Evolutionary conservation across 83 land plant species (phyloP).

Genomic region (Larix sibirica): DNA sequence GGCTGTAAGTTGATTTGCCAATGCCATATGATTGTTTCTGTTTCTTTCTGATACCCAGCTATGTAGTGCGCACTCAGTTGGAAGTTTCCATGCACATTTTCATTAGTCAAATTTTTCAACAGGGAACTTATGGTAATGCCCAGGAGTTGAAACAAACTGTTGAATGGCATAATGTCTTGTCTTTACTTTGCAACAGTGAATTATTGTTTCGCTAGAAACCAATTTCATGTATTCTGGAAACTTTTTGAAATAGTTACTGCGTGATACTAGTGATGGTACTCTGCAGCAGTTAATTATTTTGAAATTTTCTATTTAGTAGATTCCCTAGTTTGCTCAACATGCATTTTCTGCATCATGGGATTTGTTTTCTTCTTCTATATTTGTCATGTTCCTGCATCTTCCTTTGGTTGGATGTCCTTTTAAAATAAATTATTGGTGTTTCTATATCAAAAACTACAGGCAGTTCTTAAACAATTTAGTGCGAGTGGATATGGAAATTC

Average conservation of each 20-base stretch:
- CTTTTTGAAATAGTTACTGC: neutral
- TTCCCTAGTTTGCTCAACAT: too few relatives aligned
- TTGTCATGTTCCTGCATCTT: neutral
- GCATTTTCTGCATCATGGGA: neutral
- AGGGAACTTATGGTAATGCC: too few relatives aligned
- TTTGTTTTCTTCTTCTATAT: neutral
- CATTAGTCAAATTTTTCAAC: neutral
- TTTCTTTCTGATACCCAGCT: neutral
- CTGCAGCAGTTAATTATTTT: neutral
- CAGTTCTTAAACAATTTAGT: slow-evolving; percentile 74
- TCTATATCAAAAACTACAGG: slow-evolving; percentile 37
- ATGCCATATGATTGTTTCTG: neutral
- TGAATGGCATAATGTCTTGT: too few relatives aligned
- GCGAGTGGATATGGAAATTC: slow-evolving; percentile 63
- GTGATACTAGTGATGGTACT: neutral
- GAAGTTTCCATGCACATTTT: neutral
- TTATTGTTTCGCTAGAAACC: too few relatives aligned
- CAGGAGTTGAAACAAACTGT: too few relatives aligned
- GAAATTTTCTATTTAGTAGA: too few relatives aligned
- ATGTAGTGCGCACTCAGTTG: neutral
- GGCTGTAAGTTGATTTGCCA: too few relatives aligned
- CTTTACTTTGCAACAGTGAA: too few relatives aligned
- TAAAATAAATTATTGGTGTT: neutral
- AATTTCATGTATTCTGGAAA: neutral
- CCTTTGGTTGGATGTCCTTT: neutral